Evolutionary conservation across 2,329 filamentous ascomycete genomes (phyloP).

Genomic region (Clarireedia sp.): DNA sequence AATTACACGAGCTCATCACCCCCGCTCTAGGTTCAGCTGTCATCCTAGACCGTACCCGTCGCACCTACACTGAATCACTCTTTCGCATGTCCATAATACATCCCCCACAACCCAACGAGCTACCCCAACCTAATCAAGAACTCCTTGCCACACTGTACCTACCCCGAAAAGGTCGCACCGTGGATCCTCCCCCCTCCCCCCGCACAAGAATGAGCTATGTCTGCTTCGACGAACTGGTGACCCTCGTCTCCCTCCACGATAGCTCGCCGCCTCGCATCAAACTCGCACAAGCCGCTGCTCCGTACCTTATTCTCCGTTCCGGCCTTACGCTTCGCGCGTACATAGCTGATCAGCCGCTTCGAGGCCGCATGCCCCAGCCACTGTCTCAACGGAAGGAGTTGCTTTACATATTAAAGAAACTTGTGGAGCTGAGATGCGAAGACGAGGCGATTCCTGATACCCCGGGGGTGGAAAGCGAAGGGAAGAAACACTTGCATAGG

Average conservation of each 20-base stretch:
- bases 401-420: conserved; percentile 56
- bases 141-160: conserved; percentile 57
- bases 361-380: conserved; percentile 84
- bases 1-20: conserved; percentile 64
- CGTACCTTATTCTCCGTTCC: conserved; percentile 74
- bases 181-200: conserved; percentile 54
- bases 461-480: conserved; percentile 44
- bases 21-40: conserved; percentile 59
- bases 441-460: conserved; percentile 57
- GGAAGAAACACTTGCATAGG: conserved; percentile 67
- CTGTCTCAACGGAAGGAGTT: conserved; percentile 73
- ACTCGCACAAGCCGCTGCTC: conserved; percentile 68
- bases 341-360: conserved; percentile 81
- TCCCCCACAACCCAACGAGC: conserved; percentile 49
- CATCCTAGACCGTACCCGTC: conserved; percentile 60
- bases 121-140: conserved; percentile 41
- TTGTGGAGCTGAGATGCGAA: conserved; percentile 63
- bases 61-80: conserved; percentile 64
- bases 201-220: conserved; percentile 71
- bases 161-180: conserved; percentile 63
- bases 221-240: conserved; percentile 72
- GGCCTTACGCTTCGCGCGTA: conserved; percentile 77
- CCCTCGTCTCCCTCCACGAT: conserved; percentile 50
- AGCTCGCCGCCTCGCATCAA: conserved; percentile 24
- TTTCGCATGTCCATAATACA: conserved; percentile 81